Evolutionary conservation across 768 basidiomycete species (phyloP), one percentile per base, ranked within the genome.

Genomic region (Saitozyma podzolica): DNA sequence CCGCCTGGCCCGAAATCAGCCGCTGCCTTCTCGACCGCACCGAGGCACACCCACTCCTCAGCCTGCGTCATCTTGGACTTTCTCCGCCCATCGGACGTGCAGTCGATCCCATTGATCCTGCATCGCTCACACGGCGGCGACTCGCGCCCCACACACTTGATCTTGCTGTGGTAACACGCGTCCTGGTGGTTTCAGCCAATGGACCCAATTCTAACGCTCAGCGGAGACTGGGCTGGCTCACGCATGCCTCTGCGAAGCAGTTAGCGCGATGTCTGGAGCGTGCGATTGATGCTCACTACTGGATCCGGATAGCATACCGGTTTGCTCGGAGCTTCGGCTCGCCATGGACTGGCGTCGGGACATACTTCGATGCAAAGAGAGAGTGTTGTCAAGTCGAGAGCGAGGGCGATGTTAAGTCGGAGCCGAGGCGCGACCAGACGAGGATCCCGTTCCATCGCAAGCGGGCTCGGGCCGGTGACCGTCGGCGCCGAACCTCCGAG

Each of bases 101-200:
- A 58, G 10, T 58, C 57, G 43, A 37, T 8, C 13, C 39, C 48
- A 20, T 8, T 29, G n/a, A 11, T 7, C n/a, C 40, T 9, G 40
- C 57, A 58, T 58, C 57, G 17, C 57, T 58, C 57, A 20, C 57
- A 58, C 19, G 57, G 57, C 11, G 57, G 57, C 16, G 48, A 8
- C 8, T 58, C 57, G 7, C 57, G 19, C 9, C 42, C 48, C 9
- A 50, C 49, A 40, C 57, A 58, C 40, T 58, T 58, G 19, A 58
- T 29, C 40, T 58, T 58, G 37, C 40, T 42, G 10, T 41, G 9
- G 40, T 58, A 58, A 29, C 57, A 58, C 9, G 40, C 40, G n/a
- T 58, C 57, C 57, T 58, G 29, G 29, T 29, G 29, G 29, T 29
- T 5, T 29, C 29, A 29, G 29, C 29, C 29, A 5, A 29, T n/a